Evolutionary conservation across 441 rosid species (phyloP), one percentile per base, ranked within the genome.

Genomic region (Gossypium davidsonii): DNA sequence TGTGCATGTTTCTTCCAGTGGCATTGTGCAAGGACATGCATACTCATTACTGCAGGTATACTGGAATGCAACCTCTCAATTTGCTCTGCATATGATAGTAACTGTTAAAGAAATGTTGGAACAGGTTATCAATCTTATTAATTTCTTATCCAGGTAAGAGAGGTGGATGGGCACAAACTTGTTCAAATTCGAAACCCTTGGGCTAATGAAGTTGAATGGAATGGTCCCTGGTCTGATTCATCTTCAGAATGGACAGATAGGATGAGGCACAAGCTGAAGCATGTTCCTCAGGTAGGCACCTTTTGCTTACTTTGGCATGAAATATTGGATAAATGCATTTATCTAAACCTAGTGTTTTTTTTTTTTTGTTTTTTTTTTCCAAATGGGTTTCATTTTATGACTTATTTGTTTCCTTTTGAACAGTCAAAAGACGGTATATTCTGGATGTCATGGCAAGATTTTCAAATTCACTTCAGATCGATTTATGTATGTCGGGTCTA

Each of bases 371-470:
- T 37, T 34, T n/a, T 20, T 37, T 52, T 25, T 7, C 2, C 31
- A 44, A 21, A 18, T 15, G 39, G 49, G 66, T 76, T 59, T 79
- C 42, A 34, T 25, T 25, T 20, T 21, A 2, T 46, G 67, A 68
- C 71, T 77, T 39, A 53, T 77, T 37, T 57, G 57, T 60, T 63
- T 73, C 17, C 28, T 77, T 15, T 80, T 79, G 65, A 82, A 84
- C 97, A 94, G 98, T 88, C 99, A 58, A 92, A 87, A 77, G 98
- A 96, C 74, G 99, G 99, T 65, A 94, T 96, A 81, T 96, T 96
- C 87, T 96, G 99, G 99, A 96, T 96, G 98, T 94, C 97, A 49
- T 96, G 99, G 99, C 98, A 96, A 94, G 99, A 96, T 79, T 96
- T 96, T 75, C 99, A 96, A 83, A 92, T 96, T 79, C 99, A 96